phyloP scores from a whole-genome alignment of 768 basidiomycete genomes.

The Mycena indigotica region DNA sequence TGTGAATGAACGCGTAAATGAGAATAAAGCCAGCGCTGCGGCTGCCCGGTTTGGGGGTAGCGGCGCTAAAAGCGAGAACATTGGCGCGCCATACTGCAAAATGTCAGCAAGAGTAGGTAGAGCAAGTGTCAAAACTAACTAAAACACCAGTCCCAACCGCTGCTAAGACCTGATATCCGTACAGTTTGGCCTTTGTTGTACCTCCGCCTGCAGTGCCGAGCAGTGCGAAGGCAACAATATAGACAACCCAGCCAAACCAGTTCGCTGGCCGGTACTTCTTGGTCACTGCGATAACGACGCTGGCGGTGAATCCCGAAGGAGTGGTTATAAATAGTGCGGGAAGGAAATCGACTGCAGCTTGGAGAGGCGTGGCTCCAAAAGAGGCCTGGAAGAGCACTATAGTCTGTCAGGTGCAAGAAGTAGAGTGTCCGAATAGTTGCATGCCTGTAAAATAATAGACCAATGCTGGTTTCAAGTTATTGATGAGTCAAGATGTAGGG shows the following conservation, averaged over 20 bases:
- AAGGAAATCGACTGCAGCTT: slow-evolving; percentile 39
- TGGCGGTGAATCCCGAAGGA: slow-evolving; percentile 38
- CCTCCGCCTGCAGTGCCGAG: slow-evolving; percentile 23
- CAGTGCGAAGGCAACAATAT: slow-evolving; percentile 39
- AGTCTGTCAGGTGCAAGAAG: background rate
- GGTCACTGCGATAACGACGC: slow-evolving; percentile 30
- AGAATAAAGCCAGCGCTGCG: slow-evolving; percentile 36
- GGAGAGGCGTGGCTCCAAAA: slow-evolving; percentile 36
- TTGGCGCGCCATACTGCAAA: slow-evolving; percentile 15
- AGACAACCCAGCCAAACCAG: slow-evolving; percentile 37
- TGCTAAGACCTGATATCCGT: slow-evolving; percentile 29
- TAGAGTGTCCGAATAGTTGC: background rate
- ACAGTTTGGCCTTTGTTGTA: slow-evolving; percentile 17
- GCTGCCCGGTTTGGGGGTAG: slow-evolving; percentile 35
- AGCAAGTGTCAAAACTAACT: background rate
- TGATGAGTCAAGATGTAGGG: too few species aligned
- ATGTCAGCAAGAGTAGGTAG: background rate
- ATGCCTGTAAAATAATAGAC: slow-evolving; percentile 37
- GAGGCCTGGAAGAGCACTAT: slow-evolving; percentile 48
- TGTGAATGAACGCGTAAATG: slow-evolving; percentile 29
- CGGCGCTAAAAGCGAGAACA: slow-evolving; percentile 42
- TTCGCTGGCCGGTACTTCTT: slow-evolving; percentile 38
- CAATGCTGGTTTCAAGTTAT: too few species aligned
- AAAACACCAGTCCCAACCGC: slow-evolving; percentile 4
- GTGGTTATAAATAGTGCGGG: slow-evolving; percentile 35